phyloP scores from a whole-genome alignment of 2,329 filamentous ascomycete species.

The Davidsoniella australis region DNA sequence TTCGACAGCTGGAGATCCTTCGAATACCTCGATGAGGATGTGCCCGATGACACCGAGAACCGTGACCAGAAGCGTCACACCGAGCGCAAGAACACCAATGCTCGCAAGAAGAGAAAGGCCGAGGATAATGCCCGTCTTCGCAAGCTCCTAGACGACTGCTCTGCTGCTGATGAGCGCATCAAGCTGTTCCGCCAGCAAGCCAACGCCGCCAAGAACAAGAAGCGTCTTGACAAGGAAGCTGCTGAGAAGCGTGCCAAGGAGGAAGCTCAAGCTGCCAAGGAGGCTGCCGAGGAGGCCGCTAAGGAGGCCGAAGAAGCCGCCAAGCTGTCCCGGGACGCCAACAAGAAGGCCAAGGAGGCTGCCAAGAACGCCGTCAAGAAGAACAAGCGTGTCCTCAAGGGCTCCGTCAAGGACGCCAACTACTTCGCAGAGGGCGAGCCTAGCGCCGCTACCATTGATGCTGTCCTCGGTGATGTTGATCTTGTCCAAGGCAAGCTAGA shows the following conservation, averaged over 20 bases:
- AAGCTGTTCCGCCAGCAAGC: conserved; percentile 91
- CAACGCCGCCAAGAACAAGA: conserved; percentile 91
- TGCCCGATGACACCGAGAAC: conserved; percentile 96
- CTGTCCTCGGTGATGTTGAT: conserved; percentile 72
- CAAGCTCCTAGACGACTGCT: conserved; percentile 73
- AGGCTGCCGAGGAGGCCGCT: conserved; percentile 61
- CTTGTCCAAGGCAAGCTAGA: conserved; percentile 76
- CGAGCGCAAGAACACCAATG: conserved; percentile 95
- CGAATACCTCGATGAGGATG: conserved; percentile 97
- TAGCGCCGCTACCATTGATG: conserved; percentile 62
- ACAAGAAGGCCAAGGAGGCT: conserved; percentile 95
- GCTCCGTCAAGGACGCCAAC: conserved; percentile 90
- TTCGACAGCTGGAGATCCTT: conserved; percentile 97
- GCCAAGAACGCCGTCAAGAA: conserved; percentile 99
- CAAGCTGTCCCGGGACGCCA: conserved; percentile 65
- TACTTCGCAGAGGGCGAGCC: conserved; percentile 70
- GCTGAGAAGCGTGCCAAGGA: conserved; percentile 76
- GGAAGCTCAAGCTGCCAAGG: conserved; percentile 68
- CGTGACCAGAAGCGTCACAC: conserved; percentile 97
- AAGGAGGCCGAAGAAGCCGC: conserved; percentile 76
- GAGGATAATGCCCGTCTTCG: conserved; percentile 88
- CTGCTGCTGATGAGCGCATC: conserved; percentile 80
- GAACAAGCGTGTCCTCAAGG: conserved; percentile 96
- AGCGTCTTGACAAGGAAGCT: conserved; percentile 75
- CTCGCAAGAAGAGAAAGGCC: conserved; percentile 97